phyloP scores from a whole-genome alignment of 1,284 basidiomycete species.

The Cystobasidium slooffiae region DNA sequence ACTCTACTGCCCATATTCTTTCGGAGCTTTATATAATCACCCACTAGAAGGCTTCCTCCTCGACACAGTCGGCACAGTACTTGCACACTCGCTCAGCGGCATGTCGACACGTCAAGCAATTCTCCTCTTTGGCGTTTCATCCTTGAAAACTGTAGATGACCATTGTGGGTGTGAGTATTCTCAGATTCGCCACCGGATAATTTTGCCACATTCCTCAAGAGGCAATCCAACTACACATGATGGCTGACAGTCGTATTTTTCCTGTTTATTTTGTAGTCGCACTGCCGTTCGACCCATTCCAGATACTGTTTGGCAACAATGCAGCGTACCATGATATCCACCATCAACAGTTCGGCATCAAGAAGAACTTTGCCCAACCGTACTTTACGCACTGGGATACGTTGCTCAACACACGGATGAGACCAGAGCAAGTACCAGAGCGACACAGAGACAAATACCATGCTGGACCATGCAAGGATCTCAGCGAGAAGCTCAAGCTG shows the following conservation, averaged over 20 bases:
- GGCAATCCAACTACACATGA: neutral
- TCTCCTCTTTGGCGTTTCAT: slow-evolving; percentile 80
- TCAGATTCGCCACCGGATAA: slow-evolving; percentile 10
- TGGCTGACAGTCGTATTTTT: slow-evolving; percentile 5
- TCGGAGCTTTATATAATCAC: slow-evolving; percentile 97
- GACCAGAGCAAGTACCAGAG: slow-evolving; percentile 33
- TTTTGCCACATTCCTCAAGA: slow-evolving; percentile 22
- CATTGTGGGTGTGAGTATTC: slow-evolving; percentile 80
- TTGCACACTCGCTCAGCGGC: slow-evolving; percentile 72
- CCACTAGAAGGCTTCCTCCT: slow-evolving; percentile 91
- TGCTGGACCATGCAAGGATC: slow-evolving; percentile 31
- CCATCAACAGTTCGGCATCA: slow-evolving; percentile 80
- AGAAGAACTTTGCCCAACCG: slow-evolving; percentile 83
- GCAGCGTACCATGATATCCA: slow-evolving; percentile 67
- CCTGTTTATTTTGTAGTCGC: slow-evolving; percentile 21
- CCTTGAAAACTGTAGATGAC: slow-evolving; percentile 95
- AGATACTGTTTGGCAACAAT: slow-evolving; percentile 86
- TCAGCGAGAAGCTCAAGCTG: slow-evolving; percentile 20
- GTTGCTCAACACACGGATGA: slow-evolving; percentile 41
- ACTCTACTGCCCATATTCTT: slow-evolving; percentile 95
- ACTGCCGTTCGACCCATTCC: slow-evolving; percentile 62
- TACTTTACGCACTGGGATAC: slow-evolving; percentile 71
- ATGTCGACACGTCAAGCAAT: slow-evolving; percentile 79
- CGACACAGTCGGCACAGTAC: slow-evolving; percentile 78
- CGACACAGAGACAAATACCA: slow-evolving; percentile 30